Percentiles rank a stretch among this genome's conserved stretches.
Evolutionary conservation across 1,284 basidiomycete genomes (phyloP).

Genomic region (Boletus semigastroideus): DNA sequence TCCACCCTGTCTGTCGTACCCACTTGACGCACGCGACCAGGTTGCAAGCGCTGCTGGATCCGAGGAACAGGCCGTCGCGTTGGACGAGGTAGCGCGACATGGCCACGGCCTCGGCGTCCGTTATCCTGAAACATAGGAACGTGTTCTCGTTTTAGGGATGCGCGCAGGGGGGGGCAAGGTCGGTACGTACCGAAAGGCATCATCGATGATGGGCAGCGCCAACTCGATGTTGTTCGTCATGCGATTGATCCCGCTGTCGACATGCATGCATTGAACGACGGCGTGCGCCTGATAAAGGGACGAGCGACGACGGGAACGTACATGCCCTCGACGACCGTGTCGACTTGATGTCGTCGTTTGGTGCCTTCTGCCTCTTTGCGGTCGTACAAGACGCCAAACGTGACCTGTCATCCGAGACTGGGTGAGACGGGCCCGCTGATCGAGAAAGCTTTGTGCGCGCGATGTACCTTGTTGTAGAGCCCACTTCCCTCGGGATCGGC

Average conservation of each 20-base stretch:
- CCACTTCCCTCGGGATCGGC: constrained; percentile 96
- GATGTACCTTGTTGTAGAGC: constrained; percentile 91
- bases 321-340: constrained; percentile 90
- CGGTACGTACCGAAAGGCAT: constrained; percentile 72
- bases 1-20: constrained; percentile 69
- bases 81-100: constrained; percentile 90
- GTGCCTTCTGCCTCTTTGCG: constrained; percentile 91
- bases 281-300: background rate
- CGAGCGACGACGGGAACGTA: constrained; percentile 37
- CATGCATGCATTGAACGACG: too few relatives aligned
- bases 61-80: constrained; percentile 92
- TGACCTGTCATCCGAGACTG: constrained; percentile 52
- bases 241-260: constrained; percentile 80
- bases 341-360: constrained; percentile 91
- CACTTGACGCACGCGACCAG: constrained; percentile 86
- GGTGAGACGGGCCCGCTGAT: background rate
- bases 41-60: constrained; percentile 96
- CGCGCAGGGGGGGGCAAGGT: too few relatives aligned
- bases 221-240: constrained; percentile 85
- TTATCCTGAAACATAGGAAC: constrained; percentile 59
- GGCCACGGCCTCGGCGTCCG: constrained; percentile 86
- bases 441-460: background rate
- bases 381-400: constrained; percentile 94
- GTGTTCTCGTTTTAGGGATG: too few relatives aligned
- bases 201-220: constrained; percentile 79